Percentiles rank a stretch among this genome's conserved stretches.
Conservation (phyloP, 441 rosid species). For the Oxalis stricta region DNA sequence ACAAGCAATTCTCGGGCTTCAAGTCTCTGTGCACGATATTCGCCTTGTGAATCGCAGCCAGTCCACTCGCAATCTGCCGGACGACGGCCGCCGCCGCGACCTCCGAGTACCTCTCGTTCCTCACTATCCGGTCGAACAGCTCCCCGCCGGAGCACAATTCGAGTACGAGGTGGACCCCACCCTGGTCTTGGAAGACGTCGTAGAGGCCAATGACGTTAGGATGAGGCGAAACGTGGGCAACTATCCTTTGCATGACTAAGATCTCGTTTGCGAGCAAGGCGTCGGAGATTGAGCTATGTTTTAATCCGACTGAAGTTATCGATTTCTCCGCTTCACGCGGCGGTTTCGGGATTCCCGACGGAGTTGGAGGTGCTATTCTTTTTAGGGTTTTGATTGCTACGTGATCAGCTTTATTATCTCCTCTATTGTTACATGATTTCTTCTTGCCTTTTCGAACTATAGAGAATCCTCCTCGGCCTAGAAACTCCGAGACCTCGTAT, state of each 20-base stretch:
- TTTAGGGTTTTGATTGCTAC: conserved; percentile 59
- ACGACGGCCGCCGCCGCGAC: conserved; percentile 45
- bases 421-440: conserved; percentile 17
- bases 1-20: conserved; percentile 65
- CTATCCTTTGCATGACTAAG: conserved; percentile 52
- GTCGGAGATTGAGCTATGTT: conserved; percentile 46
- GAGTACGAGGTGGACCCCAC: conserved; percentile 50
- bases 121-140: conserved; percentile 51
- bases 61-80: conserved; percentile 46
- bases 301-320: conserved; percentile 20
- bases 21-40: conserved; percentile 59
- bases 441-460: conserved; percentile 44
- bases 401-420: conserved; percentile 10
- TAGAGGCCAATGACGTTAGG: conserved; percentile 55
- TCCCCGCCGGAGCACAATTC: conserved; percentile 65
- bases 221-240: conserved; percentile 57
- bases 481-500: conserved; percentile 36
- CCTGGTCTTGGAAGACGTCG: conserved; percentile 51
- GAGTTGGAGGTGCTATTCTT: conserved; percentile 22
- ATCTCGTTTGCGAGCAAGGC: conserved; percentile 61
- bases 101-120: conserved; percentile 32
- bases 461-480: conserved; percentile 68
- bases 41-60: conserved; percentile 37
- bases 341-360: conserved; percentile 6
- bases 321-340: conserved; percentile 2